phyloP scores from a whole-genome alignment of 1,284 basidiomycete species.

The Heterobasidion annosum region DNA sequence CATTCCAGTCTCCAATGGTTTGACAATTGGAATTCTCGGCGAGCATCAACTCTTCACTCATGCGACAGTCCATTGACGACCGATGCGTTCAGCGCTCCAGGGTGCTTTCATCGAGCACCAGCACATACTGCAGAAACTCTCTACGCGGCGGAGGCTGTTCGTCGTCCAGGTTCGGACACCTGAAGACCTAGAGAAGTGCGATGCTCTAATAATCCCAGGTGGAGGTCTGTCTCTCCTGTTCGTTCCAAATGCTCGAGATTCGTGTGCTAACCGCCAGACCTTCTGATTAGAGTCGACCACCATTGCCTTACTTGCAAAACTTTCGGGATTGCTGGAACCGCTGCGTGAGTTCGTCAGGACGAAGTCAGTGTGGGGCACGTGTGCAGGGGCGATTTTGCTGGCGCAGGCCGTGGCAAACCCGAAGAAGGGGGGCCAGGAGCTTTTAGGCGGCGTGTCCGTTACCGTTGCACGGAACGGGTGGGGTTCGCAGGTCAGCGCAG shows the following conservation, averaged over 20 bases:
- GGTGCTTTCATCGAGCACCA: slow-evolving; percentile 93
- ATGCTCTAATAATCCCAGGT: slow-evolving; percentile 88
- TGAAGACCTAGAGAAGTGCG: slow-evolving; percentile 69
- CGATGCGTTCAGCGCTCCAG: slow-evolving; percentile 61
- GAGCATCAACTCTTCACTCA: slow-evolving; percentile 1
- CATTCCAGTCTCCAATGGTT: slow-evolving; percentile 4
- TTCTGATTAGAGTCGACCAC: slow-evolving; percentile 75
- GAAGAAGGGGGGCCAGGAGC: slow-evolving; percentile 84
- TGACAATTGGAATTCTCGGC: slow-evolving; percentile 28
- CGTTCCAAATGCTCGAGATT: not conserved
- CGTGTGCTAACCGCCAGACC: not conserved
- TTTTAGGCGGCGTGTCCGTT: slow-evolving; percentile 78
- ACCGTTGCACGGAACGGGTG: slow-evolving; percentile 86
- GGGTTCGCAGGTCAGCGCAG: slow-evolving; percentile 59
- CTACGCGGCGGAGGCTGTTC: slow-evolving; percentile 32
- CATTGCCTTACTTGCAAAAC: slow-evolving; percentile 78
- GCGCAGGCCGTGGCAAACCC: slow-evolving; percentile 65
- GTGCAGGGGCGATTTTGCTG: slow-evolving; percentile 93
- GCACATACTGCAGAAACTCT: slow-evolving; percentile 53
- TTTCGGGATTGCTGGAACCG: slow-evolving; percentile 75
- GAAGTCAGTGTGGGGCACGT: slow-evolving; percentile 92
- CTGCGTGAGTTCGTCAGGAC: slow-evolving; percentile 59
- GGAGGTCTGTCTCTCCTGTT: slow-evolving; percentile 44
- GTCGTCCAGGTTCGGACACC: slow-evolving; percentile 69
- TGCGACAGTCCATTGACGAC: not conserved